Percentiles rank a stretch among this genome's conserved stretches.
Evolutionary conservation across 164 flowering plant species (phyloP).

Genomic region (Vitis vinifera): DNA sequence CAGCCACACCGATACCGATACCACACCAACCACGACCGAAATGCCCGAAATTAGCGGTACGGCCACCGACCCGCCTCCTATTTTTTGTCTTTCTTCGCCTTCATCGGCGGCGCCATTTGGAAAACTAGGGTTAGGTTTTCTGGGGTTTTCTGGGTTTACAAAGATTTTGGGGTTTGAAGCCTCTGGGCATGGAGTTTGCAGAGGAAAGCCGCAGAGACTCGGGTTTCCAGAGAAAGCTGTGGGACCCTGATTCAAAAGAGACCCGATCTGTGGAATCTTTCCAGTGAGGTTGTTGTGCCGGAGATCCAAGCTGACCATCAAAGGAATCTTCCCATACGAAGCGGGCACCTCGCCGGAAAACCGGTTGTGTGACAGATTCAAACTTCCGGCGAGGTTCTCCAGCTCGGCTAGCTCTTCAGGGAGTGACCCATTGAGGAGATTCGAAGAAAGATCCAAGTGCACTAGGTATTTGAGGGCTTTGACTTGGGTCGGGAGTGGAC

Average conservation of each 20-base stretch:
- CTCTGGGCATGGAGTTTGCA: conserved; percentile 51
- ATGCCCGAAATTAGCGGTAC: conserved; percentile 61
- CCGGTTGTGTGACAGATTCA: conserved; percentile 67
- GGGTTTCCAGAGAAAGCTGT: conserved; percentile 90
- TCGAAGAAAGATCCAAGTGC: conserved; percentile 70
- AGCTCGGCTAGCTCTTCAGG: conserved; percentile 51
- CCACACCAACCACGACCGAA: conserved; percentile 43
- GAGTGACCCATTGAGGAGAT: conserved; percentile 68
- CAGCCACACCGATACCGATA: conserved; percentile 57
- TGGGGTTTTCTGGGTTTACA: conserved; percentile 14
- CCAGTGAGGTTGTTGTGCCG: conserved; percentile 76
- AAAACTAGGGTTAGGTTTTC: conserved; percentile 20
- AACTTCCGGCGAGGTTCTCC: conserved; percentile 46
- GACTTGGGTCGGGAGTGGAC: conserved; percentile 59
- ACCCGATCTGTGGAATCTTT: conserved; percentile 69
- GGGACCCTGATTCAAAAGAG: conserved; percentile 87
- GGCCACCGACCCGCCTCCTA: conserved; percentile 27
- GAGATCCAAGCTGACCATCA: conserved; percentile 70
- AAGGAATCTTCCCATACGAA: conserved; percentile 63
- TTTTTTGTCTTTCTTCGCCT: conserved; percentile 7
- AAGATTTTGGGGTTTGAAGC: conserved; percentile 32
- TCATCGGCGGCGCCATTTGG: not conserved
- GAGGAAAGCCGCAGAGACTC: conserved; percentile 85
- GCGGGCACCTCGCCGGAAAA: conserved; percentile 77
- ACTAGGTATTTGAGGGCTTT: conserved; percentile 30